phyloP scores from a whole-genome alignment of 768 basidiomycete species.

The Pholiota microspora region DNA sequence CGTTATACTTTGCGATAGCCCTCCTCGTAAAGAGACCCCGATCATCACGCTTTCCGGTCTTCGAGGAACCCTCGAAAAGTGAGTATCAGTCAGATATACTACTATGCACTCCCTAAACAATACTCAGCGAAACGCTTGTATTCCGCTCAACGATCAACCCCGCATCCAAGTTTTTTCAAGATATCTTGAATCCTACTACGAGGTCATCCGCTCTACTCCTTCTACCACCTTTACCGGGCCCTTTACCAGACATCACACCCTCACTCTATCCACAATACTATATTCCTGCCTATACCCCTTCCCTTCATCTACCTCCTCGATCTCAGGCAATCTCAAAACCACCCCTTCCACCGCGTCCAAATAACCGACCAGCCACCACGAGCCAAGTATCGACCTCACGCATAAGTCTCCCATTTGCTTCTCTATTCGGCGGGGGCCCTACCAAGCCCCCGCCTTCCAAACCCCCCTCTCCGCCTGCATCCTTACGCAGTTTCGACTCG shows the following conservation, averaged over 20 bases:
- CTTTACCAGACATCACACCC: conserved; percentile 27
- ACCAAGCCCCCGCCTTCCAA: conserved; percentile 26
- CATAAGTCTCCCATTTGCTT: conserved; percentile 74
- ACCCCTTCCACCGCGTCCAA: conserved; percentile 39
- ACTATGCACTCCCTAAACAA: background rate
- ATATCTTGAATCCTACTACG: conserved; percentile 32
- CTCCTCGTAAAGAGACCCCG: conserved; percentile 44
- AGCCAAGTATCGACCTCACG: conserved; percentile 35
- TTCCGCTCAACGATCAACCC: conserved; percentile 44
- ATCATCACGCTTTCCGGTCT: conserved; percentile 84
- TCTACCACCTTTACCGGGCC: conserved; percentile 54
- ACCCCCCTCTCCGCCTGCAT: conserved; percentile 27
- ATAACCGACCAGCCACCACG: conserved; percentile 20
- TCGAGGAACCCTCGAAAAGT: conserved; percentile 68
- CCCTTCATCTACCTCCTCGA: conserved; percentile 50
- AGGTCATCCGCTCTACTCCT: conserved; percentile 31
- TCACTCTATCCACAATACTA: conserved; percentile 47
- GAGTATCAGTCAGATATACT: conserved; percentile 21
- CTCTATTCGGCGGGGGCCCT: conserved; percentile 56
- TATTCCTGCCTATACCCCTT: conserved; percentile 41
- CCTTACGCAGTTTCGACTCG: conserved; percentile 31
- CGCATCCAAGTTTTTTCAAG: conserved; percentile 38
- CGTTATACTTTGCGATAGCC: conserved; percentile 60
- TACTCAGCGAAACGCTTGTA: conserved; percentile 35
- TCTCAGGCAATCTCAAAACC: conserved; percentile 32